Evolutionary conservation across 208 protist species (phyloP), one percentile per base, ranked within the genome.

Genomic region (Angomonas deanei): DNA sequence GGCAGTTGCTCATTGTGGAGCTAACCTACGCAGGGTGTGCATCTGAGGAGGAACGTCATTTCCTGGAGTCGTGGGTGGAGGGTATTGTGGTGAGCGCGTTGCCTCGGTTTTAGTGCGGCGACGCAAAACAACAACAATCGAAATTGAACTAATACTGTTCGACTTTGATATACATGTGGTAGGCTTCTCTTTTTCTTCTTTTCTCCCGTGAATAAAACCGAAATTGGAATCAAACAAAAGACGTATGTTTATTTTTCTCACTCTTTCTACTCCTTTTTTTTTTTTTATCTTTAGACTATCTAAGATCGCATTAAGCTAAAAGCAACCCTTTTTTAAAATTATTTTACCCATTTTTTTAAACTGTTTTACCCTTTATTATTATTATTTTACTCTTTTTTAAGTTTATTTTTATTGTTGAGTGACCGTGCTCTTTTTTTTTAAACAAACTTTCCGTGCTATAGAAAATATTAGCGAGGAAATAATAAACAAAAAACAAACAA

Each of bases 1-100:
- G 88, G 0, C 72, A 79, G 52, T 68, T 94, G 52, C 52, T 94
- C 26, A 54, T 94, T 8, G 61, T 66, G 28, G 76, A 90, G 53
- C 68, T 70, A 17, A 70, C 71, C 5, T 60, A 87, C 0, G 54
- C 62, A 0, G 66, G 47, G 3, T 32, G 36, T 5, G 55, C 59
- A 24, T 28, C 32, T 42, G 64, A 52, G 19, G 39, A 48, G 1
- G 68, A 80, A 61, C 57, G 71, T 31, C 26, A 31, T 0, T 59
- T 59, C 38, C 17, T 86, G 56, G 74, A 76, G 52, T 24, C 30
- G 30, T 86, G 79, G 79, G 21, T 82, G 0, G 64, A 32, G 11
- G 70, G 74, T 3, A 61, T 76, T 23, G 46, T 58, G 4, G 66
- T 61, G 0, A 59, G 52, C 30, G 65, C 64, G 3, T 24, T 60